Evolutionary conservation across 2,329 filamentous ascomycete genomes (phyloP).

Genomic region (Aspergillus chevalieri): DNA sequence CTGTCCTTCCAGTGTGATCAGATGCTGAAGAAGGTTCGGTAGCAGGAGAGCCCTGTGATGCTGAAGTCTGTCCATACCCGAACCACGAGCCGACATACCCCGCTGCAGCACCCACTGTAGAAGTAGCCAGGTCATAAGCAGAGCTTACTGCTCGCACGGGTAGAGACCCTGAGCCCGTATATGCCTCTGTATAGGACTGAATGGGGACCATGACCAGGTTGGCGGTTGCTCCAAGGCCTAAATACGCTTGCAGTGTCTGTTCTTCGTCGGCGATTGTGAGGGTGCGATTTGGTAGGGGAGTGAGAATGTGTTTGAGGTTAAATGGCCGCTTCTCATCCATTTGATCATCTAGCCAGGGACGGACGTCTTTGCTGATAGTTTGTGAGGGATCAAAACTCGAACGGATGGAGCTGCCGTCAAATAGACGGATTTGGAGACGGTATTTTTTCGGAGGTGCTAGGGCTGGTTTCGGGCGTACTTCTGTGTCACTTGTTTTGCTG

Average conservation of each 20-base stretch:
- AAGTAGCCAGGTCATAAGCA: conserved; percentile 39
- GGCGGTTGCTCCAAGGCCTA: conserved; percentile 70
- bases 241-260: conserved; percentile 54
- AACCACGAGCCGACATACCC: conserved; percentile 40
- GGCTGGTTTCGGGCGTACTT: conserved; percentile 8
- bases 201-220: conserved; percentile 77
- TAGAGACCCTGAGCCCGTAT: conserved; percentile 38
- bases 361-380: conserved; percentile 60
- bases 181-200: conserved; percentile 55
- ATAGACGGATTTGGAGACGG: conserved; percentile 70
- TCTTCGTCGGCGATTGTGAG: conserved; percentile 72
- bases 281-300: conserved; percentile 67
- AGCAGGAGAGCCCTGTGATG: conserved; percentile 6
- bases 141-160: conserved; percentile 38
- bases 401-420: conserved; percentile 76
- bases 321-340: conserved; percentile 59
- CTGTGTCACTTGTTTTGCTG: conserved; percentile 1
- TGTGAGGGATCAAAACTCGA: conserved; percentile 60
- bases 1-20: conserved; percentile 4
- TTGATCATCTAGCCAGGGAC: conserved; percentile 68
- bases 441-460: conserved; percentile 35
- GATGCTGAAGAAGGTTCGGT: conserved; percentile 5
- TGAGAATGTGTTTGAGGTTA: conserved; percentile 75
- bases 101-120: conserved; percentile 37
- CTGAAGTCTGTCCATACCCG: conserved; percentile 29